phyloP scores from a whole-genome alignment of 2,329 filamentous ascomycete species.

The Cyanodermella asteris region DNA sequence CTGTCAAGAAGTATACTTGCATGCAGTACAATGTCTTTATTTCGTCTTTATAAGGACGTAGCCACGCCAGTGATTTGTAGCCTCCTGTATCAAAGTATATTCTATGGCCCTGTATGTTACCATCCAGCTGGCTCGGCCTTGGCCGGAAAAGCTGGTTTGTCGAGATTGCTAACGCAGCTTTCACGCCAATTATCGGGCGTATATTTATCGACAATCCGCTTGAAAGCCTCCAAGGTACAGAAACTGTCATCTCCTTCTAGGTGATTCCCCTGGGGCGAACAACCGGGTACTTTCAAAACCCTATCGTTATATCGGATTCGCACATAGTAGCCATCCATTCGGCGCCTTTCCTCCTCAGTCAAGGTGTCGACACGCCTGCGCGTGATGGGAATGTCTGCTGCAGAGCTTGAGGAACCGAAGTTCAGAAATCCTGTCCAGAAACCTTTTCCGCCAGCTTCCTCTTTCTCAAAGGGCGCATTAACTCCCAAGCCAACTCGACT shows the following conservation, averaged over 20 bases:
- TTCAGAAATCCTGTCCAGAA: slow-evolving; percentile 10
- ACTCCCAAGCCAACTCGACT: slow-evolving; percentile 4
- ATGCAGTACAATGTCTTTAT: no score
- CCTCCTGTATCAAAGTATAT: background rate
- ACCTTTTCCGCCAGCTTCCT: slow-evolving; percentile 6
- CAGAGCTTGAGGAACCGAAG: slow-evolving; percentile 5
- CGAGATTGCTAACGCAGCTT: slow-evolving; percentile 37
- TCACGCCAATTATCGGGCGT: slow-evolving; percentile 60
- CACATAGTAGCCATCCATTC: slow-evolving; percentile 61
- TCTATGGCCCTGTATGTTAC: no score
- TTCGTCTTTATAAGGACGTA: no score
- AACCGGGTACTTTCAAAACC: slow-evolving; percentile 63
- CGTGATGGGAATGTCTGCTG: slow-evolving; percentile 34
- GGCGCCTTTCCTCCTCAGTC: slow-evolving; percentile 31
- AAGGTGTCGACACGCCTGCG: slow-evolving; percentile 38
- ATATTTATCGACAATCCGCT: slow-evolving; percentile 74
- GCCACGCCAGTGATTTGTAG: no score
- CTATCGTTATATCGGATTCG: slow-evolving; percentile 79
- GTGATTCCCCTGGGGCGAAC: slow-evolving; percentile 55
- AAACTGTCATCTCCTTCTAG: slow-evolving; percentile 69
- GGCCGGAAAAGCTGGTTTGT: slow-evolving; percentile 27
- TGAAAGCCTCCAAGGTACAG: slow-evolving; percentile 84
- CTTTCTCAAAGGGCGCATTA: background rate
- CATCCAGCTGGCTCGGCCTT: slow-evolving; percentile 18
- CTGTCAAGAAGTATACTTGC: no score